These are phyloP conservation scores for Dactylonectria estremocensis DNA, from an alignment of 2,329 filamentous ascomycete genomes.

Conservation along the genomic window DNA sequence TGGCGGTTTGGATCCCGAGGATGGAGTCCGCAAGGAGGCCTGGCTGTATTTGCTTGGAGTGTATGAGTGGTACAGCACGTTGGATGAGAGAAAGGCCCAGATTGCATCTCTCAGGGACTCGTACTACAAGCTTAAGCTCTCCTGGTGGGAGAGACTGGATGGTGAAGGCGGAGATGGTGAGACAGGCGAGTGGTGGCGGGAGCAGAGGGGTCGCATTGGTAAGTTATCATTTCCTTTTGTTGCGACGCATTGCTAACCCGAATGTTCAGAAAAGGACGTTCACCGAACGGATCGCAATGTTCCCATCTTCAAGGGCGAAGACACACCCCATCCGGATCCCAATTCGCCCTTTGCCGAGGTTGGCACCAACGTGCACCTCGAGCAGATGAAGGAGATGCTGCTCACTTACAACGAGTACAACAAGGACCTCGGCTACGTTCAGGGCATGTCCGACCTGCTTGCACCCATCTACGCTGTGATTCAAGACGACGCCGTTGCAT, in stretches of 20 bases:
- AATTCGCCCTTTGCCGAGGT: conserved; percentile 93
- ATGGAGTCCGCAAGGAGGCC: conserved; percentile 94
- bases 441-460: conserved; percentile 98
- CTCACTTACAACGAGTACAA: conserved; percentile 99
- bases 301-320: conserved; percentile 95
- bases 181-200: conserved; percentile 95
- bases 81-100: conserved; percentile 86
- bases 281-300: conserved; percentile 96
- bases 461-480: conserved; percentile 97
- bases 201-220: conserved; percentile 95
- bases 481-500: conserved; percentile 96
- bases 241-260: conserved; percentile 34
- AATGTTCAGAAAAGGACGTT: conserved; percentile 90
- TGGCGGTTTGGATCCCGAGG: conserved; percentile 88
- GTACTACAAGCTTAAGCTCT: conserved; percentile 92
- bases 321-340: conserved; percentile 96
- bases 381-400: conserved; percentile 99
- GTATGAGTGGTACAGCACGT: conserved; percentile 92
- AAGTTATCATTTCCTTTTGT: conserved; percentile 56
- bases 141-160: conserved; percentile 96
- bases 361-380: conserved; percentile 96
- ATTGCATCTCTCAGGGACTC: conserved; percentile 91
- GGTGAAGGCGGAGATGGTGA: conserved; percentile 86
- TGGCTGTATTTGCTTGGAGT: conserved; percentile 96
- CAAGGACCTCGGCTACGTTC: conserved; percentile 93